Base-by-base conservation (phyloP, 164 flowering plant species). In the Stephania cephalantha region DNA sequence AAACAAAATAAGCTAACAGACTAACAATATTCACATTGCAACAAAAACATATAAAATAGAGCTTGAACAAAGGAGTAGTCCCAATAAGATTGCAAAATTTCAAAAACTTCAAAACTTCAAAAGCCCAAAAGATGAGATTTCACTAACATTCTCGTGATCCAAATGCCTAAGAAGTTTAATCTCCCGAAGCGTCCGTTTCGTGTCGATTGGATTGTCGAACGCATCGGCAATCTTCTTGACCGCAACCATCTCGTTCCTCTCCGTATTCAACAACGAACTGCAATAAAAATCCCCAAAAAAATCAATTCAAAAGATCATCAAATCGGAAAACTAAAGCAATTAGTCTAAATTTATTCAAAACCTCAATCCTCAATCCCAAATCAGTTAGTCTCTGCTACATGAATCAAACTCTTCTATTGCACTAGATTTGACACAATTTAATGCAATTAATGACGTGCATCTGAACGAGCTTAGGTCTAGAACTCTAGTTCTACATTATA, bases 181-280 rank as follows among this genome's bases (percentile, higher is more conserved):
- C 81, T 95, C 98, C 0, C 98, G 85, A 58, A 95, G 94, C n/a
- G 98, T 95, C 25, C 98, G 83, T 82, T 92, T 95, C 1, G 98
- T 97, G 80, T 95, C 97, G 89, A 89, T 95, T 76, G 85, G 84
- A 74, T 90, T 95, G 68, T 92, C 98, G 46, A 95, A 95, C 0
- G 98, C 98, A 79, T 90, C 88, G 7, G 91, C 94, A 17, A 91
- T 95, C 83, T 91, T 92, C 92, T 95, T 95, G 12, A 95, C 83
- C 67, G 97, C 98, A 11, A 95, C 95, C 88, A 88, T 85, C 85
- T 95, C 98, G 46, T 89, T 91, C 45, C 93, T 95, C 88, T 91
- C 97, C 83, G 90, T 77, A 79, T 95, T 88, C 81, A 82, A 46
- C 22, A 83, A 77, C 71, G 90, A 87, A 75, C 90, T 86, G 65